Evolutionary conservation across 371 early-diverging fungal species (phyloP).

Genomic region (Apophysomyces sp.): DNA sequence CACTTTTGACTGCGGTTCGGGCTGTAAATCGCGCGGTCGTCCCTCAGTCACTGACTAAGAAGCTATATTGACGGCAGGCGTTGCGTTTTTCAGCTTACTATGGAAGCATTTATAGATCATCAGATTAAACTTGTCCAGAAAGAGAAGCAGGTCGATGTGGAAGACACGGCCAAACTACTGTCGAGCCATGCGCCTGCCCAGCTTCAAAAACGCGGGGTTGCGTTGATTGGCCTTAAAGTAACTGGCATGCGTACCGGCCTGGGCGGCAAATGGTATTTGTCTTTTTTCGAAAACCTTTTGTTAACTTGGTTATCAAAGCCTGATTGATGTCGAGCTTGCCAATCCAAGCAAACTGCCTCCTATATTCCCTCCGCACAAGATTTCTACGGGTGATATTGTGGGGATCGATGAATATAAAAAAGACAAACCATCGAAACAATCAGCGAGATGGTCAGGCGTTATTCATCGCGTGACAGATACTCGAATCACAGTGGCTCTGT

Average conservation of each 20-base stretch:
- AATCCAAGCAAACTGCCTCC: conserved; percentile 51
- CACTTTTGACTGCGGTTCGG: no score
- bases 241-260: conserved; percentile 74
- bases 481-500: conserved; percentile 64
- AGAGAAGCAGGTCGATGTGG: conserved; percentile 64
- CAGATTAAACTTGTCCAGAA: conserved; percentile 59
- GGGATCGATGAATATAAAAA: conserved; percentile 62
- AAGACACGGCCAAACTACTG: conserved; percentile 54
- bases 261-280: conserved; percentile 67
- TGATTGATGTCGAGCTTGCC: conserved; percentile 68
- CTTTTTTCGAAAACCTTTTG: not conserved
- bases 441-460: conserved; percentile 47
- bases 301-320: conserved; percentile 22
- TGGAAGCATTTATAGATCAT: conserved; percentile 44
- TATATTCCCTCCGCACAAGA: conserved; percentile 62
- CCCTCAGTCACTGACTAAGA: no score
- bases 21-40: no score
- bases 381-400: conserved; percentile 79
- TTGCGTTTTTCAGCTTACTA: not conserved
- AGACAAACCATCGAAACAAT: conserved; percentile 40
- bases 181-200: conserved; percentile 57
- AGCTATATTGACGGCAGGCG: not conserved
- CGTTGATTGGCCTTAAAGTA: conserved; percentile 63
- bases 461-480: conserved; percentile 61
- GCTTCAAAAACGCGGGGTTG: conserved; percentile 69